phyloP scores from a whole-genome alignment of 1,284 basidiomycete species.

The Rhodotorula sp. region DNA sequence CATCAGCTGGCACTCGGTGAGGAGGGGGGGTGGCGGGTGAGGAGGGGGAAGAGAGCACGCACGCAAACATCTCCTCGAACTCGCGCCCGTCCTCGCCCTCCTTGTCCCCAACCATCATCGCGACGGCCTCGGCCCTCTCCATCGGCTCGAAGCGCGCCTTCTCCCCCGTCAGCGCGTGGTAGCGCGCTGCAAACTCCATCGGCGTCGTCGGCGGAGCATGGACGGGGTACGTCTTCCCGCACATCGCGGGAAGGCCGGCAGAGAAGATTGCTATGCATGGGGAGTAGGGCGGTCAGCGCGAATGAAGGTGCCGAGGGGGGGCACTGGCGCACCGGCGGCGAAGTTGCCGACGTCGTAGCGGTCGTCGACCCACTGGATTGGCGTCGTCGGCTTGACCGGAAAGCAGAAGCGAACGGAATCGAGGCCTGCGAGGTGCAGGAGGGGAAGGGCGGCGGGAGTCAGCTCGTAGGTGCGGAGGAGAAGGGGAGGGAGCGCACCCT shows the following conservation, averaged over 20 bases:
- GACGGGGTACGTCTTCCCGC: conserved; percentile 20
- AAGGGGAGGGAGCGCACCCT: background rate
- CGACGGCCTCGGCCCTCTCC: background rate
- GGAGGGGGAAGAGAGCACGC: background rate
- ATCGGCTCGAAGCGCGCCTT: background rate
- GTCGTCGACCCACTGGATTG: conserved; percentile 18
- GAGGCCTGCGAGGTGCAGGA: background rate
- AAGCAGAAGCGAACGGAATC: background rate
- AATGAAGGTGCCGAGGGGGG: background rate
- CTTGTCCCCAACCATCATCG: too few relatives aligned
- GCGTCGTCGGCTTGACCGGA: background rate
- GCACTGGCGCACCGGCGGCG: background rate
- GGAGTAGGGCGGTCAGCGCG: too few relatives aligned
- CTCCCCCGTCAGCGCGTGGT: conserved; percentile 10
- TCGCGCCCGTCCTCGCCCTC: background rate
- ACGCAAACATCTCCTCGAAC: conserved; percentile 3
- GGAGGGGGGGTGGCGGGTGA: accelerated
- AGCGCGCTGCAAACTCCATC: conserved; percentile 3
- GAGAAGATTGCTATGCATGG: conserved; percentile 4
- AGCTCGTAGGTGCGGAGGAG: too few relatives aligned
- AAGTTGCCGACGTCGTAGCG: conserved; percentile 12
- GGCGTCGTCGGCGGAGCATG: background rate
- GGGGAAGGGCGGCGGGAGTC: background rate
- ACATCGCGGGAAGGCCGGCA: background rate
- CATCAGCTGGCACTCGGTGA: background rate